Evolutionary conservation across 495 filamentous ascomycete genomes (phyloP).

Genomic region (Pyronema domesticum): DNA sequence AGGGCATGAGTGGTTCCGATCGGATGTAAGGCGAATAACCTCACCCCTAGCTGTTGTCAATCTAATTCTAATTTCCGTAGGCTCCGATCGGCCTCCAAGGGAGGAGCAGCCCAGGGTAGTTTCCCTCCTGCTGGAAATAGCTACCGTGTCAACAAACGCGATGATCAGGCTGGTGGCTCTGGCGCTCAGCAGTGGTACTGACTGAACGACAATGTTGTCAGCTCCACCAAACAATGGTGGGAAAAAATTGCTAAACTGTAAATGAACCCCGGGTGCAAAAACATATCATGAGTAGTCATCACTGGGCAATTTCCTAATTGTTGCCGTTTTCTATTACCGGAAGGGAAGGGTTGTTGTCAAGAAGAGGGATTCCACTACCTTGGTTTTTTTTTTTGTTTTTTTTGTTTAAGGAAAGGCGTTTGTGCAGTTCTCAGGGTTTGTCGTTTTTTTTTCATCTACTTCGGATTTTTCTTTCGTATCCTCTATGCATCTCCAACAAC

Average conservation of each 20-base stretch:
- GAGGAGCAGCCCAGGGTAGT: conserved; percentile 34
- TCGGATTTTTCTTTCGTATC: neutral
- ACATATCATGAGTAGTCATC: conserved; percentile 7
- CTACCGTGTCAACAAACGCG: conserved; percentile 50
- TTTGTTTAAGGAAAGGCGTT: neutral
- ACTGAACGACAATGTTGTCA: conserved; percentile 24
- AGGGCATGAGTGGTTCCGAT: conserved; percentile 79
- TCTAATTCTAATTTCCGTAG: conserved; percentile 59
- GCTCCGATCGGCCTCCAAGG: conserved; percentile 86
- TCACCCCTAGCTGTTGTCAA: conserved; percentile 11
- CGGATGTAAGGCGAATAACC: conserved; percentile 88
- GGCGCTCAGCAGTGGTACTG: conserved; percentile 44
- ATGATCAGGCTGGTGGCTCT: conserved; percentile 34
- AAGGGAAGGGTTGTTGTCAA: conserved; percentile 4
- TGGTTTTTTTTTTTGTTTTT: conserved; percentile 1
- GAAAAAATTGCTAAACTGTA: conserved; percentile 2
- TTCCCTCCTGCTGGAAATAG: conserved; percentile 41
- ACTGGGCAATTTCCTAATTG: conserved; percentile 3
- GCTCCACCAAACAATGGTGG: conserved; percentile 1
- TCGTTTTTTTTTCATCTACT: neutral
- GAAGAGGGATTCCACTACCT: conserved; percentile 1
- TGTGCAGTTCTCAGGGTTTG: conserved; percentile 1
- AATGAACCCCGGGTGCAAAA: conserved; percentile 1
- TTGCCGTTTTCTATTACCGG: conserved; percentile 6
- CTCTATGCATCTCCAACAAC: neutral